Percentiles rank a stretch among this genome's conserved stretches.
Conservation (phyloP, 805 yeast species). For the Saccharomycopsis schoenii region DNA sequence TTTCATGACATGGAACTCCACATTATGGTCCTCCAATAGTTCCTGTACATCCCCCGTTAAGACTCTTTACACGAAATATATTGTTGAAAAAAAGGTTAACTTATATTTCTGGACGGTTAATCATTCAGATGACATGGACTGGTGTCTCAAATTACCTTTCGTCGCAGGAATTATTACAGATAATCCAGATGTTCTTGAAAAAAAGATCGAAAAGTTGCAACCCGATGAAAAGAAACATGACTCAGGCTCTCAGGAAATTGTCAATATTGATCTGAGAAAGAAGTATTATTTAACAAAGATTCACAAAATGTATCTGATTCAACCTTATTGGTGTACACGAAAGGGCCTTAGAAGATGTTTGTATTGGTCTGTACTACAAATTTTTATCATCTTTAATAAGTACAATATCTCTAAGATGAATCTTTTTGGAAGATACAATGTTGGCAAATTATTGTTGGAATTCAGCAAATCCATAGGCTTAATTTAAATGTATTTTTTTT, state of each 20-base stretch:
- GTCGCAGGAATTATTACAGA: conserved; percentile 22
- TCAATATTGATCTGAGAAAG: neutral
- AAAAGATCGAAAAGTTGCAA: neutral
- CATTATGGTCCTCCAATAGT: neutral
- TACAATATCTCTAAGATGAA: neutral
- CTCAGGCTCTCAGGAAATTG: neutral
- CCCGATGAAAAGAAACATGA: neutral
- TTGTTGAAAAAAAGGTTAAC: conserved; percentile 14
- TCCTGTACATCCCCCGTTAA: neutral
- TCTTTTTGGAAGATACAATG: neutral
- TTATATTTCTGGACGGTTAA: conserved; percentile 32
- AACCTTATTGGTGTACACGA: neutral
- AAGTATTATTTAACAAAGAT: neutral
- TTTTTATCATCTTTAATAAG: neutral
- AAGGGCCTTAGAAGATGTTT: neutral
- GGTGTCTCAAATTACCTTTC: conserved; percentile 18
- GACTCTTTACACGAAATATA: conserved; percentile 1
- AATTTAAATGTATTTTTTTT: neutral
- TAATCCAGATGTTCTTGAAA: conserved; percentile 18
- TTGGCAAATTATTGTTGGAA: neutral
- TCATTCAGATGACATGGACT: conserved; percentile 20
- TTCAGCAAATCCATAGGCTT: conserved; percentile 4
- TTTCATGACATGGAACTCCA: conserved; percentile 18
- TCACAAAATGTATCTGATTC: neutral
- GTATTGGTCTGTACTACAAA: neutral